Evolutionary conservation across 805 yeast genomes (phyloP).

Genomic region (Saccharomycopsis malanga): DNA sequence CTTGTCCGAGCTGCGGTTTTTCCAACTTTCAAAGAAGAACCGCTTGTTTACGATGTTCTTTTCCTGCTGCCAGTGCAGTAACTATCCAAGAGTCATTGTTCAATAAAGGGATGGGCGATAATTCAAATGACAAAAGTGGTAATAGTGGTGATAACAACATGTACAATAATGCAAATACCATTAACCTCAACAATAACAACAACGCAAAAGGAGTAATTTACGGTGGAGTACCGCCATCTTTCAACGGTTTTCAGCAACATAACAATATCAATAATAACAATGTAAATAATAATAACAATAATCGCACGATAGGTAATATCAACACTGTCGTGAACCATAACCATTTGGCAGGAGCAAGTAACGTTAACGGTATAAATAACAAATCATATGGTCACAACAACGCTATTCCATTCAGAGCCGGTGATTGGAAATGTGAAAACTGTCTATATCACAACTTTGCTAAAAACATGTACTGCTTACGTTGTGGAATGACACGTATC

Average conservation of each 20-base stretch:
- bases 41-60: constrained; percentile 88
- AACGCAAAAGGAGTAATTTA: background rate
- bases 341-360: background rate
- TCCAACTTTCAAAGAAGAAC: constrained; percentile 91
- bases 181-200: background rate
- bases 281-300: constrained; percentile 18
- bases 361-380: constrained; percentile 21
- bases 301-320: constrained; percentile 20
- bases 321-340: constrained; percentile 11
- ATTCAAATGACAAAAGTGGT: constrained; percentile 9
- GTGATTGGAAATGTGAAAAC: constrained; percentile 88
- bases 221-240: background rate
- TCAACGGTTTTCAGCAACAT: constrained; percentile 12
- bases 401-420: constrained; percentile 87
- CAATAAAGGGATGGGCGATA: constrained; percentile 4
- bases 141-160: constrained; percentile 7
- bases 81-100: constrained; percentile 52
- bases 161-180: background rate
- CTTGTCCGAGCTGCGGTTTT: constrained; percentile 94
- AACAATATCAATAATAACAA: constrained; percentile 9
- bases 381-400: constrained; percentile 11
- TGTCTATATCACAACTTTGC: constrained; percentile 92
- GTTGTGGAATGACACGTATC: constrained; percentile 73
- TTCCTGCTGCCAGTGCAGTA: constrained; percentile 71
- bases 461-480: constrained; percentile 75